Conservation (phyloP, 805 yeast genomes). For the Sugiyamaella qingdaonensis region DNA sequence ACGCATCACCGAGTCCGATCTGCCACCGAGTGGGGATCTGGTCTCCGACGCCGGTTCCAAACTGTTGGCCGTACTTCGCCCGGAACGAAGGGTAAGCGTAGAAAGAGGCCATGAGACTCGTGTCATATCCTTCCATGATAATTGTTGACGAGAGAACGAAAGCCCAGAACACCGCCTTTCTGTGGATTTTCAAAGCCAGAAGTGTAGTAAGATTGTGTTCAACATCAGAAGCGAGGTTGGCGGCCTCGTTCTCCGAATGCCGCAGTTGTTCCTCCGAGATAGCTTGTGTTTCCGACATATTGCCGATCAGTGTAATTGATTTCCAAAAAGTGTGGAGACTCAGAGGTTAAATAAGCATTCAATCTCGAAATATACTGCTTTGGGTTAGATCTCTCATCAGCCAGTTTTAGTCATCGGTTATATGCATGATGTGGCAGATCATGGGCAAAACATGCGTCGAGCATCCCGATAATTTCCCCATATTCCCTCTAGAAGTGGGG, state of each 20-base stretch:
- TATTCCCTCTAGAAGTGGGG: no score
- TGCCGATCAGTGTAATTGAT: no score
- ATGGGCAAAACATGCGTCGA: no score
- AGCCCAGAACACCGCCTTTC: slow-evolving; percentile 35
- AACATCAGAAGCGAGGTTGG: slow-evolving; percentile 15
- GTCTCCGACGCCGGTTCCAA: background rate
- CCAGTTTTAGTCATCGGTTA: no score
- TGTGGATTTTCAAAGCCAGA: slow-evolving; percentile 39
- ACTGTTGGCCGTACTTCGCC: slow-evolving; percentile 37
- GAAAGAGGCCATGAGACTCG: slow-evolving; percentile 36
- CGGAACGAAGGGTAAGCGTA: slow-evolving; percentile 44
- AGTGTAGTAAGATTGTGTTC: slow-evolving; percentile 28
- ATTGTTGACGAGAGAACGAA: slow-evolving; percentile 38
- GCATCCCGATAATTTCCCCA: no score
- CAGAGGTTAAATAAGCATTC: no score
- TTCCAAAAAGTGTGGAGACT: no score
- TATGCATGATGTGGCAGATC: no score
- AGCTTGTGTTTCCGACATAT: no score
- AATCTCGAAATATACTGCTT: no score
- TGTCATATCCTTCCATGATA: slow-evolving; percentile 48
- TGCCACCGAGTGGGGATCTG: slow-evolving; percentile 23
- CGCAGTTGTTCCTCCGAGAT: no score
- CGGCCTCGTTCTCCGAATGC: slow-evolving; percentile 3
- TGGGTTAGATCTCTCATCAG: no score
- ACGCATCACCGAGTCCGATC: slow-evolving; percentile 20